Conservation (phyloP, 2,329 filamentous ascomycete genomes). For the Aspergillus flavus region DNA sequence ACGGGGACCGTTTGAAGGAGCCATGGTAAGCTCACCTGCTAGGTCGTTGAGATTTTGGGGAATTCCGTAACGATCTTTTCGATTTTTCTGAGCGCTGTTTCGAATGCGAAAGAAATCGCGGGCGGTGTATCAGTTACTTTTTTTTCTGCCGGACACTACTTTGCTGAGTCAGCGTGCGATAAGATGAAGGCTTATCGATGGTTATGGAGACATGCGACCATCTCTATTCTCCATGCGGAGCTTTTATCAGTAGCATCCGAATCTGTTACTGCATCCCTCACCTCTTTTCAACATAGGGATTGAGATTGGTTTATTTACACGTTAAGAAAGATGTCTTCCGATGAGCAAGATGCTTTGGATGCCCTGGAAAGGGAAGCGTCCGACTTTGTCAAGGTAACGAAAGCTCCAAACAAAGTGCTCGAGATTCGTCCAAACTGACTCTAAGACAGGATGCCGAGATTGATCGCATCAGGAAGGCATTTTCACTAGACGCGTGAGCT, state of each 20-base stretch:
- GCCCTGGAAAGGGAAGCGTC: slow-evolving; percentile 82
- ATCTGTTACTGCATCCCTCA: background rate
- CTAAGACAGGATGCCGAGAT: slow-evolving; percentile 81
- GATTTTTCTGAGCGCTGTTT: slow-evolving; percentile 10
- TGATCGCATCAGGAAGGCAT: slow-evolving; percentile 88
- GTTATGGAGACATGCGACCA: slow-evolving; percentile 3
- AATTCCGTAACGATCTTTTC: slow-evolving; percentile 1
- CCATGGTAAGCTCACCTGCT: slow-evolving; percentile 31
- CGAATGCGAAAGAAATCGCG: slow-evolving; percentile 14
- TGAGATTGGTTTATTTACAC: background rate
- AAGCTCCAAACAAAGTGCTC: background rate
- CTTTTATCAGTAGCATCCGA: background rate
- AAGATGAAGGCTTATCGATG: slow-evolving; percentile 27
- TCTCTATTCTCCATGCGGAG: background rate
- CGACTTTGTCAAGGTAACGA: slow-evolving; percentile 77
- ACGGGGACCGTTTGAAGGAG: slow-evolving; percentile 30
- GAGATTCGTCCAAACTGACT: slow-evolving; percentile 18
- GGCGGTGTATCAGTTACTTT: slow-evolving; percentile 32
- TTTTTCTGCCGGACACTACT: slow-evolving; percentile 26
- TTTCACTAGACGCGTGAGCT: slow-evolving; percentile 72
- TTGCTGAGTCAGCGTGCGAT: slow-evolving; percentile 42
- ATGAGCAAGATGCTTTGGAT: slow-evolving; percentile 76
- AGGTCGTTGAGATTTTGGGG: slow-evolving; percentile 22
- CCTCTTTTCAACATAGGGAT: background rate
- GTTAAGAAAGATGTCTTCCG: slow-evolving; percentile 52